phyloP scores from a whole-genome alignment of 495 filamentous ascomycete species.

The Recurvomyces mirabilis region DNA sequence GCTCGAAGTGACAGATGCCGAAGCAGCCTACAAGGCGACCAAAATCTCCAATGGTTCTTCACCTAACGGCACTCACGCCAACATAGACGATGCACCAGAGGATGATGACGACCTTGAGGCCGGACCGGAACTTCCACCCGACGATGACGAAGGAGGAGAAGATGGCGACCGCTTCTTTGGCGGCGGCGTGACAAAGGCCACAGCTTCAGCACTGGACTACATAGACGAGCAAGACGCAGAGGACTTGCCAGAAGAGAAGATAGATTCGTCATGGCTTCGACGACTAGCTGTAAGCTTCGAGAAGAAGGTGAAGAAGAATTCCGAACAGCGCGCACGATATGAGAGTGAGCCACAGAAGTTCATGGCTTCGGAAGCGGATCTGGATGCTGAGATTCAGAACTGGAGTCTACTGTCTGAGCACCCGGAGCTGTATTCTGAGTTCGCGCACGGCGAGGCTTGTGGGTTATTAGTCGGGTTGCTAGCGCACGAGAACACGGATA shows the following conservation, averaged over 20 bases:
- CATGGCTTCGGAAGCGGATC: slow-evolving; percentile 77
- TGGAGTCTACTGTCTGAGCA: slow-evolving; percentile 82
- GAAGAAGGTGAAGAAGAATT: slow-evolving; percentile 80
- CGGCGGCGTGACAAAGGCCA: slow-evolving; percentile 70
- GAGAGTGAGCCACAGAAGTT: slow-evolving; percentile 78
- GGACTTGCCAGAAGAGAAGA: slow-evolving; percentile 53
- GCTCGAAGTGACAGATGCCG: slow-evolving; percentile 28
- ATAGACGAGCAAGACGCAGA: slow-evolving; percentile 59
- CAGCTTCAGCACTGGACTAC: slow-evolving; percentile 80
- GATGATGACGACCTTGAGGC: slow-evolving; percentile 53
- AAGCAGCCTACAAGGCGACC: slow-evolving; percentile 71
- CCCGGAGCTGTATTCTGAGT: slow-evolving; percentile 71
- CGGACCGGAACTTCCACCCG: slow-evolving; percentile 57
- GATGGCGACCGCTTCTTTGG: slow-evolving; percentile 94
- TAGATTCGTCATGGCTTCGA: slow-evolving; percentile 74
- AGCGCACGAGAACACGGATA: slow-evolving; percentile 94
- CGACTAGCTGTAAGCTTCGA: slow-evolving; percentile 77
- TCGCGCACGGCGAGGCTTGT: slow-evolving; percentile 66
- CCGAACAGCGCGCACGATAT: slow-evolving; percentile 81
- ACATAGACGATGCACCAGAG: slow-evolving; percentile 43
- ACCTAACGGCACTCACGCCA: slow-evolving; percentile 46
- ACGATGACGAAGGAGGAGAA: slow-evolving; percentile 56
- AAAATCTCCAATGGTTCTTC: slow-evolving; percentile 55
- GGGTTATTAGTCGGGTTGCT: slow-evolving; percentile 67
- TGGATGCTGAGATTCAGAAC: slow-evolving; percentile 82